phyloP scores from a whole-genome alignment of 805 yeast genomes.

The Cyberlindnera xishuangbannaensis region DNA sequence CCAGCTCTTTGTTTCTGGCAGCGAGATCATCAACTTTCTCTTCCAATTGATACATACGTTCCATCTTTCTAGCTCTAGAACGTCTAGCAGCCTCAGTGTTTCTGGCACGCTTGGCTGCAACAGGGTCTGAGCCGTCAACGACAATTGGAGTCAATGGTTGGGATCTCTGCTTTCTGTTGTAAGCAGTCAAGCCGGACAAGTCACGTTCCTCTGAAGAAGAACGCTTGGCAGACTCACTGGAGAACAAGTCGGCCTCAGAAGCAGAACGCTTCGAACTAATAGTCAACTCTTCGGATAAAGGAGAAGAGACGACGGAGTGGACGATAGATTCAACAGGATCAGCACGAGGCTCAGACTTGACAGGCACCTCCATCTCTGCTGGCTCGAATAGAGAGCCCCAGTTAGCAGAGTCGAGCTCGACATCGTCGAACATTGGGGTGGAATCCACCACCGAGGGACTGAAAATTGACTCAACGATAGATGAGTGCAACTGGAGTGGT shows the following conservation, averaged over 20 bases:
- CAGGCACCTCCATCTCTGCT: slow-evolving; percentile 21
- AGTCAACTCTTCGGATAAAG: slow-evolving; percentile 4
- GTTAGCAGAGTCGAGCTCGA: slow-evolving; percentile 33
- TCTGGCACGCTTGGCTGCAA: slow-evolving; percentile 82
- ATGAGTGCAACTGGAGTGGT: slow-evolving; percentile 51
- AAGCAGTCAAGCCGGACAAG: slow-evolving; percentile 68
- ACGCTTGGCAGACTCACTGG: slow-evolving; percentile 11
- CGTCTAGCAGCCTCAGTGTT: slow-evolving; percentile 96
- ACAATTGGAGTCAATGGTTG: slow-evolving; percentile 68
- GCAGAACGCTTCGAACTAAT: slow-evolving; percentile 19
- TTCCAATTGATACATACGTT: slow-evolving; percentile 81
- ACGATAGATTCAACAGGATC: slow-evolving; percentile 1
- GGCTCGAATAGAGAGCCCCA: slow-evolving; percentile 62
- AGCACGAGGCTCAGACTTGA: slow-evolving; percentile 4
- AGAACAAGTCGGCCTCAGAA: slow-evolving; percentile 21
- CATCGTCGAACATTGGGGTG: slow-evolving; percentile 53
- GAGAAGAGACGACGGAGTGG: slow-evolving; percentile 4
- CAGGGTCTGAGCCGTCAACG: slow-evolving; percentile 55
- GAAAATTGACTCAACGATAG: slow-evolving; percentile 55
- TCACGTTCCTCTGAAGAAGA: slow-evolving; percentile 35
- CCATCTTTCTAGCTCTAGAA: slow-evolving; percentile 89
- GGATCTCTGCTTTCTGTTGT: slow-evolving; percentile 71
- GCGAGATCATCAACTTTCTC: slow-evolving; percentile 62
- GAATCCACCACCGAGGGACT: slow-evolving; percentile 40
- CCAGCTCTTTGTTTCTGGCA: slow-evolving; percentile 52